Conservation (phyloP, 768 basidiomycete genomes). For the Leucosporidium yakuticum region DNA sequence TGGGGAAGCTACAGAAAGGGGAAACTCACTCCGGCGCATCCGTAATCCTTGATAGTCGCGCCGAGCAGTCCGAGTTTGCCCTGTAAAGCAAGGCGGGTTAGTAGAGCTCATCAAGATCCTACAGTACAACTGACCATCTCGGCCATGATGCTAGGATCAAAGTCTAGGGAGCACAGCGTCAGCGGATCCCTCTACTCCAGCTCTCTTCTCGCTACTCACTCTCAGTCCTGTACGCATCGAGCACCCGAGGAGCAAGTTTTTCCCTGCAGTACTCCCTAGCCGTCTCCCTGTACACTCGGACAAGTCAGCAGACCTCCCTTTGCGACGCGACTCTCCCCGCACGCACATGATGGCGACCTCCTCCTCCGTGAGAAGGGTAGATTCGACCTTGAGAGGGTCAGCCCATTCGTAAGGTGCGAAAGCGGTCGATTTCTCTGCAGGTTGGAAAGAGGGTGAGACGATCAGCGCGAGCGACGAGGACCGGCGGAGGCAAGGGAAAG, state of each 20-base stretch:
- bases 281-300: conserved; percentile 24
- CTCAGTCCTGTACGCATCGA: conserved; percentile 82
- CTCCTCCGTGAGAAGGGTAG: conserved; percentile 70
- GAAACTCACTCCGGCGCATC: conserved; percentile 64
- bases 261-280: conserved; percentile 53
- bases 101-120: no score
- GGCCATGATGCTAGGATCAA: conserved; percentile 65
- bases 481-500: not conserved
- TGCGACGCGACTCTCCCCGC: no score
- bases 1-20: not conserved
- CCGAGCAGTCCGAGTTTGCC: conserved; percentile 84
- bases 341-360: conserved; percentile 76
- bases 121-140: conserved; percentile 56
- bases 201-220: conserved; percentile 46
- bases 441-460: no score
- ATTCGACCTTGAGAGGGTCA: conserved; percentile 75
- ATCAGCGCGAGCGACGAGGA: no score
- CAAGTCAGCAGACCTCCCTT: not conserved
- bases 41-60: conserved; percentile 86
- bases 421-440: not conserved
- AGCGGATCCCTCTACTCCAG: conserved; percentile 1
- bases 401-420: conserved; percentile 46
- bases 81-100: not conserved
- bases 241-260: conserved; percentile 75
- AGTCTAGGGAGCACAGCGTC: conserved; percentile 51